phyloP scores from a whole-genome alignment of 371 early-diverging fungal species.

The Apophysomyces ossiformis region DNA sequence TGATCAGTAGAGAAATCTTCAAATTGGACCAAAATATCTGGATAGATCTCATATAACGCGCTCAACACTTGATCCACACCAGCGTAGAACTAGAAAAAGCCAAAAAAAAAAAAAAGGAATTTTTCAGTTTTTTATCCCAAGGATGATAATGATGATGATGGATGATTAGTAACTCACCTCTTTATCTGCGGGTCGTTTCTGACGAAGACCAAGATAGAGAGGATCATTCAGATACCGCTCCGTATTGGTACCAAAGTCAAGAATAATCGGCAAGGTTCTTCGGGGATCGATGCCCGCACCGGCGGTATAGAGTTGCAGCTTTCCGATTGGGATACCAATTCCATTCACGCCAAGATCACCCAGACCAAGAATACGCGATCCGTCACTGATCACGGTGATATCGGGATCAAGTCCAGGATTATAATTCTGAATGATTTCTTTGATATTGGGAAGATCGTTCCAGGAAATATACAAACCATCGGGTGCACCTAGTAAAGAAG shows the following conservation, averaged over 20 bases:
- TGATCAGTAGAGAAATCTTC: conserved; percentile 94
- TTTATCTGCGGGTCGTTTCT: conserved; percentile 71
- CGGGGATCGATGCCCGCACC: conserved; percentile 90
- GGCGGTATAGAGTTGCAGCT: conserved; percentile 89
- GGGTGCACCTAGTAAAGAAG: conserved; percentile 34
- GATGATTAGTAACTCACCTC: conserved; percentile 26
- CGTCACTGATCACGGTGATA: conserved; percentile 92
- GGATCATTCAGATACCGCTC: conserved; percentile 79
- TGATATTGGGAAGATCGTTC: conserved; percentile 72
- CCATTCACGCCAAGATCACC: conserved; percentile 93
- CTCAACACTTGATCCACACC: conserved; percentile 83
- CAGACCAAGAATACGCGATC: conserved; percentile 90
- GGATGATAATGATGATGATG: too few relatives aligned
- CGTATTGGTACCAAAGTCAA: conserved; percentile 92
- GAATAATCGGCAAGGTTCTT: conserved; percentile 83
- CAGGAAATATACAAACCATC: conserved; percentile 89
- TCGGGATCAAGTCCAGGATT: conserved; percentile 57
- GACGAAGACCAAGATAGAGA: conserved; percentile 82
- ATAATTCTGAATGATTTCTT: conserved; percentile 76
- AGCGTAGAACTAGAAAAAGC: conserved; percentile 62
- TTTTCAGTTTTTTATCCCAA: too few relatives aligned
- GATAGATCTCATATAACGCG: conserved; percentile 70
- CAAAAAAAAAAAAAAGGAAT: conserved; percentile 3
- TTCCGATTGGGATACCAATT: conserved; percentile 92
- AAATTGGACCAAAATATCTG: conserved; percentile 85